phyloP scores from a whole-genome alignment of 2,329 filamentous ascomycete genomes.

The Aspergillus persii region DNA sequence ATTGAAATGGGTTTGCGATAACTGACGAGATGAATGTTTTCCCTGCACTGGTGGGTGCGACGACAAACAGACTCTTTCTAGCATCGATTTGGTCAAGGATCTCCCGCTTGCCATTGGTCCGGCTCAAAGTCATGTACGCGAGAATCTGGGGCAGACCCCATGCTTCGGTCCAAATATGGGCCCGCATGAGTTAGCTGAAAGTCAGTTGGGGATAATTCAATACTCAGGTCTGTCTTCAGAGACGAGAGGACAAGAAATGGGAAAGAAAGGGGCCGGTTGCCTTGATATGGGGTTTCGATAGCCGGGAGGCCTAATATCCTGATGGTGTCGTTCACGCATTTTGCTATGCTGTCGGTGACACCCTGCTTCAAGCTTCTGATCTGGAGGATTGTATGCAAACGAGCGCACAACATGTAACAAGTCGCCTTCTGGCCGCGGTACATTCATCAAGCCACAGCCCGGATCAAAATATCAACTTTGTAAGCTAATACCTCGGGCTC shows the following conservation, averaged over 20 bases:
- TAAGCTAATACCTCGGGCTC: neutral
- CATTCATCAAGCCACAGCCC: neutral
- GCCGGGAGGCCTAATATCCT: neutral
- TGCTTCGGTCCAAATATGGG: neutral
- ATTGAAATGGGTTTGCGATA: neutral
- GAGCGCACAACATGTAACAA: neutral
- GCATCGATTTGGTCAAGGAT: conserved; percentile 72
- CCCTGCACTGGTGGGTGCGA: neutral
- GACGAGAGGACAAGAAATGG: neutral
- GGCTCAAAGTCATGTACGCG: conserved; percentile 67
- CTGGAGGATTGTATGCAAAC: neutral
- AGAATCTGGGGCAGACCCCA: conserved; percentile 57
- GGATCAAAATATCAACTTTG: neutral
- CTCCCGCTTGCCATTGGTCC: conserved; percentile 73
- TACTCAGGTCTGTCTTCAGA: neutral
- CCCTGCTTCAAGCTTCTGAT: neutral
- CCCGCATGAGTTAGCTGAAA: neutral
- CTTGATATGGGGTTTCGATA: neutral
- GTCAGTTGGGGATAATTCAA: neutral
- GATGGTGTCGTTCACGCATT: neutral
- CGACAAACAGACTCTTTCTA: conserved; percentile 39
- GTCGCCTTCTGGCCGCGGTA: neutral
- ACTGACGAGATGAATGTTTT: neutral
- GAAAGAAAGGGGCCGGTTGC: neutral
- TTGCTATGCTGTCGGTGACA: neutral